Conservation (phyloP, 2,329 filamentous ascomycete genomes). For the Aspergillus alliaceus region DNA sequence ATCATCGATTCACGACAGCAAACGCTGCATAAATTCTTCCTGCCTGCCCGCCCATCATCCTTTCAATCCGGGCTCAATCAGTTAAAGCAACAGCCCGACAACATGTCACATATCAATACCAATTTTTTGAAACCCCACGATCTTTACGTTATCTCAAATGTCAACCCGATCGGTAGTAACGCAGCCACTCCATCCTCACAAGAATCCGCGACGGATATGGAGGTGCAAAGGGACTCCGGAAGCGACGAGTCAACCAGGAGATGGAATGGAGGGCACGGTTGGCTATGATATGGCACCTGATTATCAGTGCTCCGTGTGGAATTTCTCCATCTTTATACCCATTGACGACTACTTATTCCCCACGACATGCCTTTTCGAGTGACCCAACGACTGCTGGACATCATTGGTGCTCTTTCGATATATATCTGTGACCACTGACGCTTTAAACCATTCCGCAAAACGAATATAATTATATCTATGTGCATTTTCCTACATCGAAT, state of each 20-base stretch:
- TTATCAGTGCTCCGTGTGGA: neutral
- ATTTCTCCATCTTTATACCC: neutral
- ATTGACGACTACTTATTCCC: neutral
- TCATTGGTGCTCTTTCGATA: neutral
- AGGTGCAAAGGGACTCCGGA: constrained; percentile 33
- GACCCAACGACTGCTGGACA: constrained; percentile 2
- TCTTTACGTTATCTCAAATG: constrained; percentile 16
- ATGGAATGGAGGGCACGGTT: constrained; percentile 31
- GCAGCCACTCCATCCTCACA: constrained; percentile 24
- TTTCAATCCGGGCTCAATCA: constrained; percentile 15
- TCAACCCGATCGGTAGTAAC: constrained; percentile 19
- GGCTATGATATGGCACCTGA: constrained; percentile 27
- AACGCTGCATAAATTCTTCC: constrained; percentile 42
- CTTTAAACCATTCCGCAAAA: neutral
- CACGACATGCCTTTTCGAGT: neutral
- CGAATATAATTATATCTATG: neutral
- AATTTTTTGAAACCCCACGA: constrained; percentile 20
- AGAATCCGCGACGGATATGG: constrained; percentile 25
- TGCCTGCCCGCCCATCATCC: constrained; percentile 24
- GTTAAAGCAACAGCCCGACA: constrained; percentile 17
- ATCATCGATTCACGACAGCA: constrained; percentile 40
- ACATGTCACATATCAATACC: constrained; percentile 16
- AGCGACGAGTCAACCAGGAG: constrained; percentile 23
- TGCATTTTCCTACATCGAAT: neutral
- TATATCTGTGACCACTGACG: neutral